Conservation (phyloP, 78 protist species). For the slime mould (Dictyostelium discoideum) region DNA sequence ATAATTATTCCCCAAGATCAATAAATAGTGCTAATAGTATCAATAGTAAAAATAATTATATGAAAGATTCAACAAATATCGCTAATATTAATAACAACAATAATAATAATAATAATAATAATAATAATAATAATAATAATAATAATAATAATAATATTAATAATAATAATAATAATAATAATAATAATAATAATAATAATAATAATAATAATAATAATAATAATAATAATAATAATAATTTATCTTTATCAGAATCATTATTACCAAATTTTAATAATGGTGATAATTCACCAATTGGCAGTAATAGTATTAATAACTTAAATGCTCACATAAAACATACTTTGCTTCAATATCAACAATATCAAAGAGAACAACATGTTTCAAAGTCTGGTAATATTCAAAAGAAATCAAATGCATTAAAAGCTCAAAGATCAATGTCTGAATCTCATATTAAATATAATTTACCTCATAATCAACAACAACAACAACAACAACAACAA, state of each 20-base stretch:
- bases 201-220: too few relatives aligned
- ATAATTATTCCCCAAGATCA: not conserved
- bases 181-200: too few relatives aligned
- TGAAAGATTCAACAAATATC: not conserved
- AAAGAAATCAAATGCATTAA: conserved; percentile 15
- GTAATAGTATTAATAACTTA: not conserved
- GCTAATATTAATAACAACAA: not conserved
- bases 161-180: not conserved
- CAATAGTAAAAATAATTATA: not conserved
- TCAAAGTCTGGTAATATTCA: not conserved
- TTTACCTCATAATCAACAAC: not conserved
- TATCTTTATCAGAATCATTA: not conserved
- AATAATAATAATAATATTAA: not conserved
- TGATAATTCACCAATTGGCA: not conserved
- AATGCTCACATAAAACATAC: not conserved
- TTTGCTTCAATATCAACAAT: conserved; percentile 6
- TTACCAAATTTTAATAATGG: not conserved
- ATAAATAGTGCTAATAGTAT: not conserved
- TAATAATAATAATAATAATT: not conserved
- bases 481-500: not conserved
- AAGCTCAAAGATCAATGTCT: conserved; percentile 32
- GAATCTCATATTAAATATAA: conserved; percentile 39
- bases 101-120: not conserved
- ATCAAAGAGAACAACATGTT: not conserved
- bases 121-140: not conserved